Conservation (phyloP, 2,329 filamentous ascomycete genomes). For the Fusarium sp. region DNA sequence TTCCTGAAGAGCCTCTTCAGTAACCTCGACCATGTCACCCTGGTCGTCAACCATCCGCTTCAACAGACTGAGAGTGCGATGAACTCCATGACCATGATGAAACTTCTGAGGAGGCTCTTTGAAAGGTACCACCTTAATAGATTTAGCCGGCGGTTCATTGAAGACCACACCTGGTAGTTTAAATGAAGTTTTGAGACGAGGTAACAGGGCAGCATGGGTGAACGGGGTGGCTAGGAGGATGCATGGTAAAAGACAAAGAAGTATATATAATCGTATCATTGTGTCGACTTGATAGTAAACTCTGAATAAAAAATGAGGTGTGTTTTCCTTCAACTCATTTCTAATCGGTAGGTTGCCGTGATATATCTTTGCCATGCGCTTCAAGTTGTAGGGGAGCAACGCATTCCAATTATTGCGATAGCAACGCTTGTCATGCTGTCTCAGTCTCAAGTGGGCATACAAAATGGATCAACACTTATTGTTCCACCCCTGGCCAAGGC, state of each 20-base stretch:
- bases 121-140: conserved; percentile 25
- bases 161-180: conserved; percentile 23
- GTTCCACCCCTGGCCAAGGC: conserved; percentile 15
- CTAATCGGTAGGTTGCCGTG: conserved; percentile 8
- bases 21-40: conserved; percentile 45
- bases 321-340: not conserved
- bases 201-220: conserved; percentile 27
- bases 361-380: conserved; percentile 39
- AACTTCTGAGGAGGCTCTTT: conserved; percentile 15
- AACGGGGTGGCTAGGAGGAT: conserved; percentile 22
- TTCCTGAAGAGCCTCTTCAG: conserved; percentile 42
- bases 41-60: conserved; percentile 47
- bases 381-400: conserved; percentile 50
- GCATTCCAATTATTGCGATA: conserved; percentile 50
- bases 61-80: conserved; percentile 36
- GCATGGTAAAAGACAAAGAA: conserved; percentile 37
- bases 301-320: conserved; percentile 8
- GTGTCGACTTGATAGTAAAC: conserved; percentile 28
- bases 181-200: conserved; percentile 13
- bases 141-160: conserved; percentile 17
- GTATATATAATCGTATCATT: conserved; percentile 42
- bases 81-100: conserved; percentile 23
- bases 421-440: conserved; percentile 44
- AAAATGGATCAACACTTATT: conserved; percentile 38
- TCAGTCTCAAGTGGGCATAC: conserved; percentile 25